Percentiles rank a stretch among this genome's conserved stretches.
Conservation (phyloP, 345 rosid species). For the Corymbia maculata region DNA sequence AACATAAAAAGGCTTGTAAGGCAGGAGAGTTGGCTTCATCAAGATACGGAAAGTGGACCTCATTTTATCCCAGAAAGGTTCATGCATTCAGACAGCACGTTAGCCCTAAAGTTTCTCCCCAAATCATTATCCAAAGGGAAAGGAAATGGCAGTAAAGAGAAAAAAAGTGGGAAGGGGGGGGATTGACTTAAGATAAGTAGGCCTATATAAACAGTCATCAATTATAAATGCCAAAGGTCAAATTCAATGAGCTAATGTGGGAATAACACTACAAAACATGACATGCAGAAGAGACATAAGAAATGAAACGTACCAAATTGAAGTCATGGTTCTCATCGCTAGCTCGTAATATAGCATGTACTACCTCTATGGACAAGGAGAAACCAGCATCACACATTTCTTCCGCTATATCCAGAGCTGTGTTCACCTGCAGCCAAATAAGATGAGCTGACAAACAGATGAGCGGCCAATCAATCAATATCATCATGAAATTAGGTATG, state of each 20-base stretch:
- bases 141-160: background rate
- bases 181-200: background rate
- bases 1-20: background rate
- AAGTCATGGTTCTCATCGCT: constrained; percentile 51
- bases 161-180: background rate
- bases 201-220: background rate
- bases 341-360: constrained; percentile 43
- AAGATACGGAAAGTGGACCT: background rate
- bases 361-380: constrained; percentile 28
- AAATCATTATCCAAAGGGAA: background rate
- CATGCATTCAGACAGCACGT: background rate
- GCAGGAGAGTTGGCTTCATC: background rate
- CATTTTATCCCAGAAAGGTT: background rate
- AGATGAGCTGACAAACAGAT: background rate
- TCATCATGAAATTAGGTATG: background rate
- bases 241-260: background rate
- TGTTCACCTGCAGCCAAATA: constrained; percentile 46
- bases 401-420: constrained; percentile 61
- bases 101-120: background rate
- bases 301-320: constrained; percentile 42
- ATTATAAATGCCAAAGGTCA: background rate
- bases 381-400: constrained; percentile 50
- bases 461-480: background rate
- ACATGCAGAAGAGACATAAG: background rate
- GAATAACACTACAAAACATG: background rate